phyloP scores from a whole-genome alignment of 352 stramenopile species.

The Pythium phragmitis region DNA sequence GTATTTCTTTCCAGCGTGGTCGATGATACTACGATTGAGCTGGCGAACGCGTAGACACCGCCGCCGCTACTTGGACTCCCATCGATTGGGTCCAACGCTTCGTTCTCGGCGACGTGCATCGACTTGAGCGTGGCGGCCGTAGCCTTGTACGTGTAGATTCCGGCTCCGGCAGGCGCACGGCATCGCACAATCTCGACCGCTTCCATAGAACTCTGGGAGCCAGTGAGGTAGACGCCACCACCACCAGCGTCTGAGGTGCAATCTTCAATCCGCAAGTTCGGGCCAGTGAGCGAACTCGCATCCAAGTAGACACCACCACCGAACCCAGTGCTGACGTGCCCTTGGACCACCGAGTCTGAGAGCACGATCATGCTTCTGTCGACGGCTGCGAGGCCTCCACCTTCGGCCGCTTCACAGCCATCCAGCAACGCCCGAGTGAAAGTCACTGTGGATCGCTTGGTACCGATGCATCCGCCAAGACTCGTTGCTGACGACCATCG shows the following conservation, averaged over 20 bases:
- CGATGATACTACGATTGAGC: neutral
- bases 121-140: conserved; percentile 2
- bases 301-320: conserved; percentile 25
- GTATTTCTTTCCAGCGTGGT: conserved; percentile 9
- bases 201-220: conserved; percentile 3
- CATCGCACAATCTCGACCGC: conserved; percentile 1
- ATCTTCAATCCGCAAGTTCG: neutral
- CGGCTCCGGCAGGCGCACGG: neutral
- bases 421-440: neutral
- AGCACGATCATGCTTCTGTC: conserved; percentile 14
- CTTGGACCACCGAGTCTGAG: conserved; percentile 3
- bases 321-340: neutral
- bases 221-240: conserved; percentile 18
- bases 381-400: conserved; percentile 10
- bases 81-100: neutral
- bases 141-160: conserved; percentile 8
- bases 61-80: neutral
- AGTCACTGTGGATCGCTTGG: conserved; percentile 1
- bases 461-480: conserved; percentile 15
- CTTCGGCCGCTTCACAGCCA: conserved; percentile 7
- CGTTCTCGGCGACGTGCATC: neutral
- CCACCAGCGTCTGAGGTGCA: conserved; percentile 3
- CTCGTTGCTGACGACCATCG: neutral
- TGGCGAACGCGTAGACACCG: conserved; percentile 12
- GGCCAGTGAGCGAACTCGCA: conserved; percentile 13